Conservation (phyloP, 2,329 filamentous ascomycete genomes). For the Colletotrichum sp. region DNA sequence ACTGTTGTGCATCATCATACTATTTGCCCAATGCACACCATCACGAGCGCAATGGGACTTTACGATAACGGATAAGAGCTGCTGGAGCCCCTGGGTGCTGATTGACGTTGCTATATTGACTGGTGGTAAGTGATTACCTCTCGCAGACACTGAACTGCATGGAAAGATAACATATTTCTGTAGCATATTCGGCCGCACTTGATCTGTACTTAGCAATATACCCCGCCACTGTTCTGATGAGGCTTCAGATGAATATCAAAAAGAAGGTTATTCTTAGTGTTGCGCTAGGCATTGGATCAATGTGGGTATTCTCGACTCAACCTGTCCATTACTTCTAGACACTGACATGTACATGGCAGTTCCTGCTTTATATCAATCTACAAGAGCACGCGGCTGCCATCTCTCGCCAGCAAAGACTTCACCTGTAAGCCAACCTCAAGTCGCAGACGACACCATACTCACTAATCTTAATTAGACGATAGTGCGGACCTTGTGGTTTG, state of each 20-base stretch:
- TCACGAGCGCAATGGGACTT: conserved; percentile 27
- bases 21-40: conserved; percentile 29
- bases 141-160: not conserved
- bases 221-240: conserved; percentile 25
- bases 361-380: not conserved
- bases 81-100: not conserved
- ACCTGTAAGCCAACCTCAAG: not conserved
- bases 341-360: accelerated
- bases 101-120: not conserved
- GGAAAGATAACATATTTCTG: not conserved
- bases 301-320: not conserved
- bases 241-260: conserved; percentile 24
- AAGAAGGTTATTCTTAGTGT: conserved; percentile 28
- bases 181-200: conserved; percentile 8
- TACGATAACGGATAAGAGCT: not conserved
- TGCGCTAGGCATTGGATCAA: conserved; percentile 24
- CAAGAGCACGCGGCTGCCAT: not conserved
- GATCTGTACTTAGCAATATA: conserved; percentile 31
- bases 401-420: not conserved
- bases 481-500: conserved; percentile 1
- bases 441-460: not conserved
- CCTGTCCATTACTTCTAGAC: not conserved
- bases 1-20: conserved; percentile 23
- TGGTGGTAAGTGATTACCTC: not conserved
- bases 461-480: not conserved